A percentile compares a stretch with the other conserved stretches of the same genome.
Evolutionary conservation across 306 rosid genomes (phyloP).

Genomic region (Mucuna pruriens): DNA sequence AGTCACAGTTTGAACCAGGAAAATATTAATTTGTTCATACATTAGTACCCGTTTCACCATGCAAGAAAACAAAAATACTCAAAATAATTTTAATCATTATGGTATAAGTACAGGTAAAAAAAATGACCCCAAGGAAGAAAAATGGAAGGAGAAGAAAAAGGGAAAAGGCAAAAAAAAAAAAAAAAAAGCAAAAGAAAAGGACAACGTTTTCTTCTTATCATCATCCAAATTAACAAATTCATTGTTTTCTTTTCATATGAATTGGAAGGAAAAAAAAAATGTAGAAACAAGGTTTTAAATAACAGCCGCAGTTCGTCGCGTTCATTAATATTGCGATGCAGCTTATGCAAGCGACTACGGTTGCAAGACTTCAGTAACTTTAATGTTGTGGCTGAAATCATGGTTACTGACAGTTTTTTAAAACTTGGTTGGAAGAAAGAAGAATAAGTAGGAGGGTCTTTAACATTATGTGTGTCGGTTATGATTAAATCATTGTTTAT

Average conservation of each 20-base stretch:
- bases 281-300: background rate
- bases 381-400: too few species aligned
- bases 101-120: background rate
- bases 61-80: background rate
- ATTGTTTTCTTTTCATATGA: background rate
- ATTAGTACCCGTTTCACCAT: slow-evolving; percentile 3
- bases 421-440: background rate
- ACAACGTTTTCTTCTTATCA: slow-evolving; percentile 25
- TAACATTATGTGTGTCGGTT: background rate
- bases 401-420: too few species aligned
- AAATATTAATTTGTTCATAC: slow-evolving; percentile 1
- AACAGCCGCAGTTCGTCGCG: too few species aligned
- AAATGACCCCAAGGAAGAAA: background rate
- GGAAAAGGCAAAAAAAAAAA: background rate
- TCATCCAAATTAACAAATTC: slow-evolving; percentile 37
- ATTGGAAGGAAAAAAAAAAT: background rate
- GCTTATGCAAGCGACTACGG: too few species aligned
- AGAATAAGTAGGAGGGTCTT: background rate
- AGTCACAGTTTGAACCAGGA: slow-evolving; percentile 54
- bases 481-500: background rate
- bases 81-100: slow-evolving; percentile 13
- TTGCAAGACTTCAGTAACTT: too few species aligned
- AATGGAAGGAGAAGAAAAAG: background rate
- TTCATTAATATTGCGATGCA: too few species aligned
- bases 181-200: background rate